These are phyloP conservation scores for Fusarium sp. DNA, from an alignment of 2,329 filamentous ascomycete species.

Conservation along the genomic window DNA sequence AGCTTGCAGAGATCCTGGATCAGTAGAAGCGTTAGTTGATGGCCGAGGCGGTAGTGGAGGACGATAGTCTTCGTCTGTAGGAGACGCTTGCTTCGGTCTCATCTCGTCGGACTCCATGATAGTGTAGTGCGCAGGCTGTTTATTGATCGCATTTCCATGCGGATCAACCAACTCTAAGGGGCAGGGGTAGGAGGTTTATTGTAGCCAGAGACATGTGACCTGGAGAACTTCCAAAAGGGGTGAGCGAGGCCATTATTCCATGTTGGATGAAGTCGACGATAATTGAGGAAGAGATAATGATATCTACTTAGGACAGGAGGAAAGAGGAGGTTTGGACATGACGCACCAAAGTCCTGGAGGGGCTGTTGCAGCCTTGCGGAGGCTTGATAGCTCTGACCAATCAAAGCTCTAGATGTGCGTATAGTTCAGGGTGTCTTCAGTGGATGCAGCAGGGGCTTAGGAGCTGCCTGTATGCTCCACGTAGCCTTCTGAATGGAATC, in stretches of 20 bases:
- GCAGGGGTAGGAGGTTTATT: background rate
- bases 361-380: slow-evolving; percentile 42
- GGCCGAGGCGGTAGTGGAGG: slow-evolving; percentile 66
- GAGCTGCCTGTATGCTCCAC: slow-evolving; percentile 35
- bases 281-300: slow-evolving; percentile 8
- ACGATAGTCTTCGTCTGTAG: slow-evolving; percentile 55
- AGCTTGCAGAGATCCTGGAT: slow-evolving; percentile 59
- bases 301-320: background rate
- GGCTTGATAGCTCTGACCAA: slow-evolving; percentile 34
- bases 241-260: slow-evolving; percentile 44
- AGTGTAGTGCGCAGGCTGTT: slow-evolving; percentile 2
- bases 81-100: slow-evolving; percentile 43
- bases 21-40: slow-evolving; percentile 48
- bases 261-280: slow-evolving; percentile 42
- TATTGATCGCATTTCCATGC: slow-evolving; percentile 44
- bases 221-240: slow-evolving; percentile 14
- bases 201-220: slow-evolving; percentile 25
- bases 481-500: slow-evolving; percentile 44
- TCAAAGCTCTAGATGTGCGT: slow-evolving; percentile 10
- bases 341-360: slow-evolving; percentile 34
- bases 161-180: slow-evolving; percentile 10
- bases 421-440: slow-evolving; percentile 22
- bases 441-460: slow-evolving; percentile 12
- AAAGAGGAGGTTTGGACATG: slow-evolving; percentile 32
- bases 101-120: slow-evolving; percentile 41